These are phyloP conservation scores for Tricholoma matsutake DNA, from an alignment of 768 basidiomycete species.

Conservation along the genomic window DNA sequence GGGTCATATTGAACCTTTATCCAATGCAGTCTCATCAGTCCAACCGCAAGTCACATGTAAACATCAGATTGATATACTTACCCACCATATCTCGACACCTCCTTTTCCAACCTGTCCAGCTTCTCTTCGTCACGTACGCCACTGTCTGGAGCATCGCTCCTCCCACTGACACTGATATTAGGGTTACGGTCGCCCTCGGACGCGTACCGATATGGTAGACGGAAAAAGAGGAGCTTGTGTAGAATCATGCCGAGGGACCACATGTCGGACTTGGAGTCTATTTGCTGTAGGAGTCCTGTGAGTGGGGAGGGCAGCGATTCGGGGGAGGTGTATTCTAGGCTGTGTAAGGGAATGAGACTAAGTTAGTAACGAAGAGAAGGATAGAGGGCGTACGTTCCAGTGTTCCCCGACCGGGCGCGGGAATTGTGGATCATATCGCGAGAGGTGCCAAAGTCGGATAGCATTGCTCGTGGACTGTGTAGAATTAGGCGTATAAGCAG, in stretches of 20 bases:
- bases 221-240: slow-evolving; percentile 90
- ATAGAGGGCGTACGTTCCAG: slow-evolving; percentile 71
- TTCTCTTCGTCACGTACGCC: slow-evolving; percentile 54
- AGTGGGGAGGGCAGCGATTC: slow-evolving; percentile 74
- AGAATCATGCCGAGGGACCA: slow-evolving; percentile 98
- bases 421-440: slow-evolving; percentile 81
- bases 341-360: slow-evolving; percentile 20
- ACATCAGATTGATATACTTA: slow-evolving; percentile 27
- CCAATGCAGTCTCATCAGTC: neutral
- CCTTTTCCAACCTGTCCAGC: slow-evolving; percentile 65
- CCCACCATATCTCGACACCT: slow-evolving; percentile 76
- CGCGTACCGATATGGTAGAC: slow-evolving; percentile 78
- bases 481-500: neutral
- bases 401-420: slow-evolving; percentile 80
- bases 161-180: neutral
- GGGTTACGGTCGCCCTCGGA: slow-evolving; percentile 50
- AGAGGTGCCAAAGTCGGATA: slow-evolving; percentile 94
- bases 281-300: slow-evolving; percentile 62
- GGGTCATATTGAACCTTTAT: slow-evolving; percentile 47
- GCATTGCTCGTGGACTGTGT: slow-evolving; percentile 83
- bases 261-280: slow-evolving; percentile 91
- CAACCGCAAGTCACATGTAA: neutral
- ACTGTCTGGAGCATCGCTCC: slow-evolving; percentile 32
- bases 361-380: neutral
- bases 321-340: slow-evolving; percentile 85